Evolutionary conservation across 768 basidiomycete species (phyloP).

Genomic region (Mycena metata): DNA sequence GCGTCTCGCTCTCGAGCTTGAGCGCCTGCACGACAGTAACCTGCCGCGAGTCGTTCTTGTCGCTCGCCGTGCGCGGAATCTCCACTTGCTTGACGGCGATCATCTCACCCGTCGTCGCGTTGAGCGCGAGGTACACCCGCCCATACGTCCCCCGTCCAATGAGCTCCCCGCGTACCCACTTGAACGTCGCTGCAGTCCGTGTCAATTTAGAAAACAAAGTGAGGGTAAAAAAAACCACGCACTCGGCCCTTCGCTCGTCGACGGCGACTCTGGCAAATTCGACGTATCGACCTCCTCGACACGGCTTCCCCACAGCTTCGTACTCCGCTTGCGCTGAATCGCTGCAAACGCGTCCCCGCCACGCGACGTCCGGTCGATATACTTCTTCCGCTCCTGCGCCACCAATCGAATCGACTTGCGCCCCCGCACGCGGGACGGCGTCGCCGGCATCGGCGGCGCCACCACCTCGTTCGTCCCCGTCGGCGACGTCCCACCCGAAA

Average conservation of each 20-base stretch:
- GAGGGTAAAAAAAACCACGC: slow-evolving; percentile 48
- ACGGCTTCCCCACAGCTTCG: slow-evolving; percentile 95
- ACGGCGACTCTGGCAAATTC: slow-evolving; percentile 73
- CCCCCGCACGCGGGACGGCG: slow-evolving; percentile 60
- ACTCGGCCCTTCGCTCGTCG: slow-evolving; percentile 71
- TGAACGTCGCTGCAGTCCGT: slow-evolving; percentile 80
- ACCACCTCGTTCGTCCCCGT: slow-evolving; percentile 69
- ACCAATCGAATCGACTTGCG: slow-evolving; percentile 96
- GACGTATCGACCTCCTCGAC: slow-evolving; percentile 93
- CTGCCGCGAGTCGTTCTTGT: slow-evolving; percentile 91
- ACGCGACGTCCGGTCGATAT: slow-evolving; percentile 76
- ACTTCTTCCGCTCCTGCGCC: slow-evolving; percentile 87
- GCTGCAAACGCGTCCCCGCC: slow-evolving; percentile 56
- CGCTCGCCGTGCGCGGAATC: slow-evolving; percentile 90
- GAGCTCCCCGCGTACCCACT: slow-evolving; percentile 98
- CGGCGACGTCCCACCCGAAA: slow-evolving; percentile 84
- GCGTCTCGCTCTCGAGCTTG: slow-evolving; percentile 94
- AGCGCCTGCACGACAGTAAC: slow-evolving; percentile 89
- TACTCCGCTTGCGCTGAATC: slow-evolving; percentile 83
- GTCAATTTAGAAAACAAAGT: slow-evolving; percentile 5
- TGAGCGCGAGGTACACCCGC: slow-evolving; percentile 94
- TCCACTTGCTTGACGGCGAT: slow-evolving; percentile 99
- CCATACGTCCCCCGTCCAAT: slow-evolving; percentile 99
- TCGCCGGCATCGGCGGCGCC: slow-evolving; percentile 50
- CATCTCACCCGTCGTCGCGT: slow-evolving; percentile 98